Evolutionary conservation across 345 rosid genomes (phyloP), one percentile per base, ranked within the genome.

Genomic region (Linum usitatissimum): DNA sequence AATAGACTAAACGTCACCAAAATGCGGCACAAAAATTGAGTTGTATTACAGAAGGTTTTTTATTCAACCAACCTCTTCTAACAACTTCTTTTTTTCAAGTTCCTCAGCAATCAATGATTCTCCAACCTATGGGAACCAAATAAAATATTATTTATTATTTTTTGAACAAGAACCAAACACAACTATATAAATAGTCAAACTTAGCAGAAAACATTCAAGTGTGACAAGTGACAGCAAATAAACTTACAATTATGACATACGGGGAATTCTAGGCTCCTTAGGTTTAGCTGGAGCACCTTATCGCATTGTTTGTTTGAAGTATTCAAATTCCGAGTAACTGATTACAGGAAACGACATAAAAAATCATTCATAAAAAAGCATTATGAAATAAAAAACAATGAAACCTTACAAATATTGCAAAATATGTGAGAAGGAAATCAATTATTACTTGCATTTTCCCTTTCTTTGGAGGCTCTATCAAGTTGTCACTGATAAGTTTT

Each of bases 281-380:
- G 99, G 94, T 80, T 90, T 93, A 48, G 90, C 78, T 30, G 90
- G 96, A 70, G 83, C 96, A 65, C 91, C 91, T 84, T 93, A 96
- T 48, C 97, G 88, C 92, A 93, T 73, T 59, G 96, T 86, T 83
- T 93, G 96, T 79, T 90, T 93, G 38, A 90, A 93, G 80, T 93
- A 93, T 48, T 93, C 96, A 71, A 96, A 84, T 79, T 93, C 99
- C 19, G 97, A 94, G 79, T 90, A 94, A 77, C 97, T 94, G n/a
- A n/a, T 31, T 31, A 31, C 36, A 31, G 70, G 55, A 71, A 23
- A 30, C n/a, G n/a, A n/a, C n/a, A n/a, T n/a, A n/a, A n/a, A n/a
- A n/a, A n/a, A n/a, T n/a, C n/a, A n/a, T n/a, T n/a, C n/a, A 73
- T 12, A 17, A 5, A 55, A 42, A 13, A 63, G 45, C 19, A 59